Conservation (phyloP, 768 basidiomycete genomes). For the Coprinellus aureogranulatus region DNA sequence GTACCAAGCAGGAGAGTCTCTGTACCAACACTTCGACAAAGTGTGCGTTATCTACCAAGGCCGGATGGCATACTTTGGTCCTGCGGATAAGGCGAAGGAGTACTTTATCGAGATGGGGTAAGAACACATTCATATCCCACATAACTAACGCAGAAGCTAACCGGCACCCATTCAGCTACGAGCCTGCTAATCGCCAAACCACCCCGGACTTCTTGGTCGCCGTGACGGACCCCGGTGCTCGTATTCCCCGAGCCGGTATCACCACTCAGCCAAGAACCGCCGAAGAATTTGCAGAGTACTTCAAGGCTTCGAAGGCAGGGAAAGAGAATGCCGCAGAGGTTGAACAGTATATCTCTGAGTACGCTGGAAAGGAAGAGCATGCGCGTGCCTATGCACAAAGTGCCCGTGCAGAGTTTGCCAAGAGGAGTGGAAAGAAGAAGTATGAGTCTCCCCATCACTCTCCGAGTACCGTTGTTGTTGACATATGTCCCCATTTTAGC, state of each 20-base stretch:
- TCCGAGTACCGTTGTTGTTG: neutral
- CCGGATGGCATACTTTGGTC: slow-evolving; percentile 72
- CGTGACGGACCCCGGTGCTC: slow-evolving; percentile 60
- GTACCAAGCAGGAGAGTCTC: slow-evolving; percentile 76
- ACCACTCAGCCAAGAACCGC: slow-evolving; percentile 51
- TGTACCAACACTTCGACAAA: slow-evolving; percentile 72
- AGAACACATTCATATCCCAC: neutral
- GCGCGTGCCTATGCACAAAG: slow-evolving; percentile 45
- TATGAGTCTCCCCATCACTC: slow-evolving; percentile 11
- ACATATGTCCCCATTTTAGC: slow-evolving; percentile 20
- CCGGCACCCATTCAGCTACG: slow-evolving; percentile 33
- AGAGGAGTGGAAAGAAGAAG: slow-evolving; percentile 36
- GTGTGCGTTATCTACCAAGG: slow-evolving; percentile 78
- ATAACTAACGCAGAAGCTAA: neutral
- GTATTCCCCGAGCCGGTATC: slow-evolving; percentile 45
- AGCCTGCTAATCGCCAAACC: slow-evolving; percentile 61
- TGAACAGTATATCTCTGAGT: slow-evolving; percentile 40
- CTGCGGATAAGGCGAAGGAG: slow-evolving; percentile 56
- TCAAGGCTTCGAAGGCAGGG: slow-evolving; percentile 38
- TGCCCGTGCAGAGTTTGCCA: slow-evolving; percentile 51
- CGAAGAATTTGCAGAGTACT: slow-evolving; percentile 54
- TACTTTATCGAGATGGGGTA: slow-evolving; percentile 68
- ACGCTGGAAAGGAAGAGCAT: slow-evolving; percentile 43
- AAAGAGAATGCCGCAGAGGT: slow-evolving; percentile 45
- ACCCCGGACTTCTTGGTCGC: slow-evolving; percentile 63